A percentile compares a stretch with the other conserved stretches of the same genome.
Evolutionary conservation across 768 basidiomycete genomes (phyloP).

Genomic region (Tulasnella calospora): DNA sequence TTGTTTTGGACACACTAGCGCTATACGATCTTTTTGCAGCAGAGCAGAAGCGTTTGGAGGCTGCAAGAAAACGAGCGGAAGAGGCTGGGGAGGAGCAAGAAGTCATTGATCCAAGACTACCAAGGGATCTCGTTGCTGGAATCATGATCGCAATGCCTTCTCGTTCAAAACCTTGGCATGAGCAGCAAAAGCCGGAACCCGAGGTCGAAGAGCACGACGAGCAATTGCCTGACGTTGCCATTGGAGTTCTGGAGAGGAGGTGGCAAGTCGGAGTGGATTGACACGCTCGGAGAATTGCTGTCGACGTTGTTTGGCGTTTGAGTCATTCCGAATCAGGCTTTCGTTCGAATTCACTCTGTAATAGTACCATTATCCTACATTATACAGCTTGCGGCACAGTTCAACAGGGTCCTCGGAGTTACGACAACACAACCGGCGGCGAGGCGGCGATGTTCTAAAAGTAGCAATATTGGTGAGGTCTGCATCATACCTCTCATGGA

Average conservation of each 20-base stretch:
- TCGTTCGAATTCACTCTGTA: neutral
- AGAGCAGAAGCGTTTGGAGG: neutral
- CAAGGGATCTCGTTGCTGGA: neutral
- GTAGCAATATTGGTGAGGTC: neutral
- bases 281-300: neutral
- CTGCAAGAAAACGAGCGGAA: neutral
- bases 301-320: neutral
- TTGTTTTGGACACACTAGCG: neutral
- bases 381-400: neutral
- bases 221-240: neutral
- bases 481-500: neutral
- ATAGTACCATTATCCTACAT: neutral
- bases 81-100: neutral
- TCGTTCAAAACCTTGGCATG: neutral
- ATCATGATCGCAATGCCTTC: neutral
- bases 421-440: neutral
- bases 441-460: neutral
- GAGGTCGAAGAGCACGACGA: neutral
- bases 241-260: neutral
- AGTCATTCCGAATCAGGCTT: neutral
- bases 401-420: neutral
- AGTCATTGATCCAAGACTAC: neutral
- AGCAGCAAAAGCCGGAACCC: neutral
- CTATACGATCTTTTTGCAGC: neutral
- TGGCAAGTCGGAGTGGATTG: neutral